These are phyloP conservation scores for Antarctomyces pellizariae DNA, from an alignment of 495 filamentous ascomycete species.

Conservation along the genomic window DNA sequence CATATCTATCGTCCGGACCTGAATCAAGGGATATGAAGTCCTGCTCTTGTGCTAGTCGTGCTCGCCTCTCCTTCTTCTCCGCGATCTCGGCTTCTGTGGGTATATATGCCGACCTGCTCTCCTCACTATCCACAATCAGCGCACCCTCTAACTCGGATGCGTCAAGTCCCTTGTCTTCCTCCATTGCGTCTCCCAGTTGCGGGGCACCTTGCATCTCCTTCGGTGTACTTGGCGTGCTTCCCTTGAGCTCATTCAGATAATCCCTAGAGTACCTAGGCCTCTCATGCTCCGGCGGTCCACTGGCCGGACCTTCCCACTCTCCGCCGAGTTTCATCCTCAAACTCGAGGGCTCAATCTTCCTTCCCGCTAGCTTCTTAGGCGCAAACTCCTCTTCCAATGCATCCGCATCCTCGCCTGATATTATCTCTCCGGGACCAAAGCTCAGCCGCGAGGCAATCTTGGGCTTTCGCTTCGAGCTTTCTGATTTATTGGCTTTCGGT, in stretches of 20 bases:
- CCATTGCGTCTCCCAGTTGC: constrained; percentile 14
- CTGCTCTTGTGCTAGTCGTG: constrained; percentile 50
- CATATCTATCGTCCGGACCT: constrained; percentile 23
- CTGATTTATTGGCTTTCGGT: constrained; percentile 1
- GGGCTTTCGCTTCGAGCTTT: constrained; percentile 30
- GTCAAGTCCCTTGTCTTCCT: constrained; percentile 27
- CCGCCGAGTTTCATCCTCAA: constrained; percentile 47
- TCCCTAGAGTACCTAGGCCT: constrained; percentile 70
- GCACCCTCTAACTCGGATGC: constrained; percentile 30
- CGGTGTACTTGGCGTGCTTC: constrained; percentile 58
- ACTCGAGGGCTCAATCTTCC: too few species aligned
- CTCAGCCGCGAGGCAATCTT: constrained; percentile 45
- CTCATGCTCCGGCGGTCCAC: too few species aligned
- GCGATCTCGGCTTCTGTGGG: constrained; percentile 73
- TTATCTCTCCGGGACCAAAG: constrained; percentile 40
- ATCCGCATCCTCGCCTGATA: constrained; percentile 25
- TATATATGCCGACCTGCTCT: constrained; percentile 23
- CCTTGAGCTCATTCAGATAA: constrained; percentile 62
- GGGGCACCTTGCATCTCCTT: constrained; percentile 27
- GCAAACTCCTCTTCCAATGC: constrained; percentile 25
- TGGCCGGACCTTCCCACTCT: constrained; percentile 18
- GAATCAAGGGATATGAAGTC: constrained; percentile 58
- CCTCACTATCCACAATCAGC: constrained; percentile 39
- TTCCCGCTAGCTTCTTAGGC: constrained; percentile 44
- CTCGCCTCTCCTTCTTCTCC: constrained; percentile 77